Base-by-base conservation (phyloP, 2,329 filamentous ascomycete species). In the Xylariaceae sp. region DNA sequence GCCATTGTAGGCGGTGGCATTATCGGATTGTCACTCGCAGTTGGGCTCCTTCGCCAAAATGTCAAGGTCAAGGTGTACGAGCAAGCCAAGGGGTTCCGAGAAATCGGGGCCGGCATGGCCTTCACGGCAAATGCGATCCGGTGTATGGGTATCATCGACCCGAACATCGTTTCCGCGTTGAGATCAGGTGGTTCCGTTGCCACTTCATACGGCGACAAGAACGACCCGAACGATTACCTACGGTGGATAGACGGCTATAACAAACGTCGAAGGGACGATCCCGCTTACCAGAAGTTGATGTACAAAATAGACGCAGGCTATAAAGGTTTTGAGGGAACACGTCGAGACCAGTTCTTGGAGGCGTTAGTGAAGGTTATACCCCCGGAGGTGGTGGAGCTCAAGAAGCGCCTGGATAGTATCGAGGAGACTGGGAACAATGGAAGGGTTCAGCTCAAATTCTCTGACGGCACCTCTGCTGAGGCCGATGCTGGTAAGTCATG, bases 311-410 rank as follows among this genome's bases (percentile, higher is more conserved):
- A 51, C 20, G 57, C 60, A 2, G 62, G 62, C 0, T 50, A 57
- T n/a, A 59, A 26, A 43, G 62, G 54, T 2, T 65, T 64, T 7
- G 54, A 61, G 29, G 64, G 60, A 2, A 65, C 59, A 10, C 78
- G 81, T 63, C 75, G 81, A 6, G 79, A 79, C 5, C 73, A 76
- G 23, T 79, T 81, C 44, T 65, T 83, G 20, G 75, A 81, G 10
- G 76, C 79, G 50, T 62, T 84, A 52, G 74, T 79, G 10, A 75
- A 75, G 48, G 62, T 80, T 26, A 63, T 83, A 21, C 80, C 81
- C 0, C 62, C 68, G 1, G 73, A 72, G 0, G 67, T 75, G 5
- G 70, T 75, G 0, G 65, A 69, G 7, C 78, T 80, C 52, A 67
- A 68, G 20, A 81, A 81, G 62, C 66, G 61, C 53, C 65, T 78